Evolutionary conservation across 441 rosid genomes (phyloP).

Genomic region (Kokia cookei): DNA sequence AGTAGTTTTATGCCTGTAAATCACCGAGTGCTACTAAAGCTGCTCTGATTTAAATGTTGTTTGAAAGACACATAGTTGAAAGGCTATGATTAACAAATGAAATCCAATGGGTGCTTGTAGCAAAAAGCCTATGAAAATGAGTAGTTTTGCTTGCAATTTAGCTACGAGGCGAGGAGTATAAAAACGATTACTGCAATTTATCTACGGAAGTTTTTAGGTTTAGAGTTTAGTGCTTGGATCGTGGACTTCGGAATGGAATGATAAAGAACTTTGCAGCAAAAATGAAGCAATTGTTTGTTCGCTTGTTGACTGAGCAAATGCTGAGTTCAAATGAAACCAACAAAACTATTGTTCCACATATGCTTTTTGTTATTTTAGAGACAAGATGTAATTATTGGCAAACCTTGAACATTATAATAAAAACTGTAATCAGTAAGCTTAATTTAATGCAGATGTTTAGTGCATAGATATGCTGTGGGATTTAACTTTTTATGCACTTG

Average conservation of each 20-base stretch:
- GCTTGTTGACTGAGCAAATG: neutral
- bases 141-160: neutral
- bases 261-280: neutral
- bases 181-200: neutral
- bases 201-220: neutral
- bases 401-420: too few species aligned
- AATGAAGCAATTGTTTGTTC: neutral
- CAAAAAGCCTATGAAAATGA: neutral
- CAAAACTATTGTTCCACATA: neutral
- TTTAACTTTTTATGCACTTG: neutral
- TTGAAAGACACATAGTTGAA: neutral
- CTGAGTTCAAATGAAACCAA: neutral
- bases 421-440: too few species aligned
- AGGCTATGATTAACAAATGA: neutral
- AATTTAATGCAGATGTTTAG: neutral
- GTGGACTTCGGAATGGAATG: neutral
- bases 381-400: neutral
- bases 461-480: neutral
- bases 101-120: neutral
- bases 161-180: neutral
- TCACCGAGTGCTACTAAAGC: neutral
- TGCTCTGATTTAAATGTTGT: neutral
- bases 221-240: neutral
- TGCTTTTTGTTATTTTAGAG: neutral
- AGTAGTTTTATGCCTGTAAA: neutral